Conservation (phyloP, 1,284 basidiomycete species). For the Cutaneotrichosporon sp. region DNA sequence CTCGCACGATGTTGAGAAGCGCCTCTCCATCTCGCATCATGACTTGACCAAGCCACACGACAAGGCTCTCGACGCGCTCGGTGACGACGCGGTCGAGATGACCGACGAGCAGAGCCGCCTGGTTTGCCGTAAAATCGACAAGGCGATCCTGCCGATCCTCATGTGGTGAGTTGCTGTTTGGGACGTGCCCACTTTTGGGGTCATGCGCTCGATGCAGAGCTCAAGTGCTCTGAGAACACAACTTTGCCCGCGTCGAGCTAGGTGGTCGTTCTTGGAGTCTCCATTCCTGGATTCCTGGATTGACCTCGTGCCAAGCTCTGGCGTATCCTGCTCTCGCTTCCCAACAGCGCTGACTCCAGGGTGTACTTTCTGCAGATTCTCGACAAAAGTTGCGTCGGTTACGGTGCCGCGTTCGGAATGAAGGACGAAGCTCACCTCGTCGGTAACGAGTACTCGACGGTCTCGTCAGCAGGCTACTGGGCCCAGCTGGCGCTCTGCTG, state of each 20-base stretch:
- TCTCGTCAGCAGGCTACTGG: constrained; percentile 28
- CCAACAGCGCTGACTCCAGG: neutral
- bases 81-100: constrained; percentile 31
- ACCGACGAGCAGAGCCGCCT: constrained; percentile 32
- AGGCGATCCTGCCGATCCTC: constrained; percentile 37
- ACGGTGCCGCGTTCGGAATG: constrained; percentile 29
- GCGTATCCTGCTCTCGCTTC: too few species aligned
- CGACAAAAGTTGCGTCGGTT: constrained; percentile 41
- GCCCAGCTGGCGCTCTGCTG: constrained; percentile 32
- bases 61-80: constrained; percentile 31
- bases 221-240: too few species aligned
- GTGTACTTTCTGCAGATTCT: constrained; percentile 49
- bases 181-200: neutral
- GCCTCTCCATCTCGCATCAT: neutral
- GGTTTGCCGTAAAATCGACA: constrained; percentile 37
- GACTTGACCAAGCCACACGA: constrained; percentile 21
- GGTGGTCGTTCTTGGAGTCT: too few species aligned
- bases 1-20: constrained; percentile 14
- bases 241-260: too few species aligned
- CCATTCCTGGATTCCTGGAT: too few species aligned
- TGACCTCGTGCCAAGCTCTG: too few species aligned
- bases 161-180: constrained; percentile 27
- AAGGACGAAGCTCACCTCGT: constrained; percentile 31
- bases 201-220: neutral
- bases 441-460: constrained; percentile 36